Percentiles rank a stretch among this genome's conserved stretches.
phyloP scores from a whole-genome alignment of 78 protist species.

The Neovahlkampfia damariscottae region DNA sequence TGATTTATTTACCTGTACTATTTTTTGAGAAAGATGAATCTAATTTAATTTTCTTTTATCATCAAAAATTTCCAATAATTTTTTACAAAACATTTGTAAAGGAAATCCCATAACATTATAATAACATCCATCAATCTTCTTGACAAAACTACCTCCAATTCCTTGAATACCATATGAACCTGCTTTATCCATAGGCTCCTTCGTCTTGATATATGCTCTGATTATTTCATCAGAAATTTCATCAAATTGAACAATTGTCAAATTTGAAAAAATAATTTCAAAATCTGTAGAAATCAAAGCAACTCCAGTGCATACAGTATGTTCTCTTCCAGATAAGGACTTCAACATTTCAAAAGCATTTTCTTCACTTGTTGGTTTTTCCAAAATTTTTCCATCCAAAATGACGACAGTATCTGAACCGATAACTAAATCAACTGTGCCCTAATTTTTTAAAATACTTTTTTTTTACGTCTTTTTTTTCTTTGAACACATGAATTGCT shows the following conservation, averaged over 20 bases:
- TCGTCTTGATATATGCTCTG: conserved; percentile 14
- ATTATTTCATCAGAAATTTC: not conserved
- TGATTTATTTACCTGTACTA: too few species aligned
- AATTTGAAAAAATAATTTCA: not conserved
- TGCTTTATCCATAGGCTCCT: conserved; percentile 48
- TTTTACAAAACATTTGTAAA: not conserved
- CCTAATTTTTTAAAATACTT: too few species aligned
- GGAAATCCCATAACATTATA: not conserved
- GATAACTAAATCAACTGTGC: not conserved
- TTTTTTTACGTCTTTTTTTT: not conserved
- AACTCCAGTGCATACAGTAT: not conserved
- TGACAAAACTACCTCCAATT: conserved; percentile 18
- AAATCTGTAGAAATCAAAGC: not conserved
- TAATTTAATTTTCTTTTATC: not conserved
- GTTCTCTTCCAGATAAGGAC: not conserved
- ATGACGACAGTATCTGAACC: not conserved
- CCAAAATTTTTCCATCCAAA: not conserved
- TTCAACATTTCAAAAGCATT: not conserved
- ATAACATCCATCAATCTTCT: conserved; percentile 17
- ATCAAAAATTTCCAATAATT: not conserved
- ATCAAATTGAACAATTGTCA: conserved; percentile 22
- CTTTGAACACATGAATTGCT: not conserved
- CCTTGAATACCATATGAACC: conserved; percentile 49
- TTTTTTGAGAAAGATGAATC: too few species aligned
- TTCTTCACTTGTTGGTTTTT: not conserved